These are phyloP conservation scores for Chytridium lagenaria DNA, from an alignment of 371 early-diverging fungal species.

Conservation along the genomic window DNA sequence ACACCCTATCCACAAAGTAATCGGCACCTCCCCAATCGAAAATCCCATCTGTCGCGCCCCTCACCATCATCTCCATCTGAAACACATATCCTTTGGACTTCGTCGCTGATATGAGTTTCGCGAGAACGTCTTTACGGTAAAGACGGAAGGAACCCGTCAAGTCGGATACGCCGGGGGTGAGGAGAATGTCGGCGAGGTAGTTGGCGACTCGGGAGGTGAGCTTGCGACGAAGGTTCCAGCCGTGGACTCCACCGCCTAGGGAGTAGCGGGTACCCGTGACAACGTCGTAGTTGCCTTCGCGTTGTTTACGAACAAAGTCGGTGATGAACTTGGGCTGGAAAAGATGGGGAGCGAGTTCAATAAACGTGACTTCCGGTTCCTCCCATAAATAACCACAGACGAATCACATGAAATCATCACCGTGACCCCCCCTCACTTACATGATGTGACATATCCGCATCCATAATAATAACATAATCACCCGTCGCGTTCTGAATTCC, in stretches of 20 bases:
- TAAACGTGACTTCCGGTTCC: too few species aligned
- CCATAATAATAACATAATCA: constrained; percentile 97
- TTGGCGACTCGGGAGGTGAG: constrained; percentile 98
- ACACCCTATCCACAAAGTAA: constrained; percentile 97
- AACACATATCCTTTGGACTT: constrained; percentile 98
- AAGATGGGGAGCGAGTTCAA: background rate
- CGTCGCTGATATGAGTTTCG: constrained; percentile 82
- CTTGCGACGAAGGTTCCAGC: constrained; percentile 98
- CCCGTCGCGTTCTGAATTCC: constrained; percentile 95
- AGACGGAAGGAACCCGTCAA: constrained; percentile 96
- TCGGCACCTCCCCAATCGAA: constrained; percentile 93
- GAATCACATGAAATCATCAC: too few species aligned
- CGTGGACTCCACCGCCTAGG: constrained; percentile 94
- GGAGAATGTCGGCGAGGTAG: constrained; percentile 90
- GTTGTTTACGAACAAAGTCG: constrained; percentile 87
- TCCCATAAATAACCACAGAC: too few species aligned
- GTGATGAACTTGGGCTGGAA: constrained; percentile 96
- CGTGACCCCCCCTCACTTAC: too few species aligned
- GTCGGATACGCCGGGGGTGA: constrained; percentile 93
- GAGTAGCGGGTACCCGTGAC: constrained; percentile 96
- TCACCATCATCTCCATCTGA: constrained; percentile 99
- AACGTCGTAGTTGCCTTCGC: constrained; percentile 85
- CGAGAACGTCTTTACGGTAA: constrained; percentile 92
- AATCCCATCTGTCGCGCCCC: constrained; percentile 91
- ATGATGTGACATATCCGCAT: constrained; percentile 99